Conservation (phyloP, 352 stramenopile genomes). For the Pythium folliculosum region DNA sequence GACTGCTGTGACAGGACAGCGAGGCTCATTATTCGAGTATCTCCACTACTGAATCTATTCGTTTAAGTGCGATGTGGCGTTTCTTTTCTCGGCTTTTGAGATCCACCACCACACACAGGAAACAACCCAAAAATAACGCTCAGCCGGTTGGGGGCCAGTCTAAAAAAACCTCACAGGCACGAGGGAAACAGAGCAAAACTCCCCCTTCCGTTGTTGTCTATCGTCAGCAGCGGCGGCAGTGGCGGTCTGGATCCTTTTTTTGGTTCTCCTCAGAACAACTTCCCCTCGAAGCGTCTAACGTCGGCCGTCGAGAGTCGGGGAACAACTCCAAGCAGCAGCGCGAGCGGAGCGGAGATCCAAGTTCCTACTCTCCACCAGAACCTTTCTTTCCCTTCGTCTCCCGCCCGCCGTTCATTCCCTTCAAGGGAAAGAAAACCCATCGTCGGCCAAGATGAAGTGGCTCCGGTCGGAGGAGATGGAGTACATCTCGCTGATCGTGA, state of each 20-base stretch:
- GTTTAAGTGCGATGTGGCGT: conserved; percentile 19
- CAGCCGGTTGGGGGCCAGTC: conserved; percentile 5
- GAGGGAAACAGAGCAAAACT: conserved; percentile 15
- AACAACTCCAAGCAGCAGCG: too few species aligned
- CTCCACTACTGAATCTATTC: background rate
- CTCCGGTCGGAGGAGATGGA: conserved; percentile 99
- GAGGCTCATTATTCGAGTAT: background rate
- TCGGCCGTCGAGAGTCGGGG: background rate
- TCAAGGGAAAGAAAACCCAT: background rate
- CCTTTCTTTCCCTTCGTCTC: background rate
- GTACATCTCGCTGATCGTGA: conserved; percentile 99
- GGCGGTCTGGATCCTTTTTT: conserved; percentile 6
- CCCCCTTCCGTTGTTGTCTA: background rate
- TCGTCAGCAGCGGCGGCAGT: background rate
- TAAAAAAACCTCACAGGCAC: conserved; percentile 18
- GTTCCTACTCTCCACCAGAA: background rate
- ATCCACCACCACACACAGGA: background rate
- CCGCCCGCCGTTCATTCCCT: background rate
- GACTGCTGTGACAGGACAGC: conserved; percentile 9
- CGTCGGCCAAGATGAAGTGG: conserved; percentile 88
- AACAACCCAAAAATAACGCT: conserved; percentile 11
- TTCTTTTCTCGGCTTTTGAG: conserved; percentile 9
- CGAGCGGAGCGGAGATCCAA: background rate
- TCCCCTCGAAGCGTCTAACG: background rate
- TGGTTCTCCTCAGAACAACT: conserved; percentile 17